Evolutionary conservation across 306 rosid species (phyloP).

Genomic region (Quercus wislizeni): DNA sequence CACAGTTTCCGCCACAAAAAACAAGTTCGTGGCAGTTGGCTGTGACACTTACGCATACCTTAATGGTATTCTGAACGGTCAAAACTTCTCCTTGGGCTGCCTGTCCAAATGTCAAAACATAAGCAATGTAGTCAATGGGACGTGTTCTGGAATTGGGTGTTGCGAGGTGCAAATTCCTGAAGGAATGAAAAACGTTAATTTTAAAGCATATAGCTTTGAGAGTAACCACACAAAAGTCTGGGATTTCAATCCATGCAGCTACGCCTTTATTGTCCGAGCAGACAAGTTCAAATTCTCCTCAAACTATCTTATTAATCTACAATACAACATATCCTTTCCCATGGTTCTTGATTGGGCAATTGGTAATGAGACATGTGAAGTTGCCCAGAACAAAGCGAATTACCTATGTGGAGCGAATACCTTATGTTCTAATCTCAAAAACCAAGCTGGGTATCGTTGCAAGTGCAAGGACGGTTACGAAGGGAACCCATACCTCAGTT

Average conservation of each 20-base stretch:
- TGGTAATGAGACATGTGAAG: neutral
- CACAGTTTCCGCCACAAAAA: too few species aligned
- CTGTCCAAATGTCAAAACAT: neutral
- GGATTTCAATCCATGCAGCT: constrained; percentile 21
- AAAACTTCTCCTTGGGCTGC: neutral
- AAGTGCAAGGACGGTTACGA: constrained; percentile 20
- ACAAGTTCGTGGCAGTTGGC: too few species aligned
- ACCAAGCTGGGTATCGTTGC: constrained; percentile 20
- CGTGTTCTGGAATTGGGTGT: constrained; percentile 14
- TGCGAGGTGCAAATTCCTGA: constrained; percentile 10
- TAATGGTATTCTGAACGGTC: neutral
- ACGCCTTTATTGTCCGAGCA: constrained; percentile 1
- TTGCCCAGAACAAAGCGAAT: too few species aligned
- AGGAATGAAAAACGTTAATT: neutral
- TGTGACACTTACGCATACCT: constrained; percentile 11
- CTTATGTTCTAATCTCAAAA: neutral
- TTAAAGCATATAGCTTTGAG: neutral
- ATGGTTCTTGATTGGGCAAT: constrained; percentile 13
- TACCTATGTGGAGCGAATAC: too few species aligned
- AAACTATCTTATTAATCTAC: neutral
- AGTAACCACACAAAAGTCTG: neutral
- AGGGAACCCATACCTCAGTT: constrained; percentile 28
- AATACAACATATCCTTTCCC: neutral
- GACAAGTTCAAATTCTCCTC: too few species aligned
- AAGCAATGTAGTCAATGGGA: neutral